Base-by-base conservation (phyloP, 179 eudicot species). In the Corrigiola litoralis region DNA sequence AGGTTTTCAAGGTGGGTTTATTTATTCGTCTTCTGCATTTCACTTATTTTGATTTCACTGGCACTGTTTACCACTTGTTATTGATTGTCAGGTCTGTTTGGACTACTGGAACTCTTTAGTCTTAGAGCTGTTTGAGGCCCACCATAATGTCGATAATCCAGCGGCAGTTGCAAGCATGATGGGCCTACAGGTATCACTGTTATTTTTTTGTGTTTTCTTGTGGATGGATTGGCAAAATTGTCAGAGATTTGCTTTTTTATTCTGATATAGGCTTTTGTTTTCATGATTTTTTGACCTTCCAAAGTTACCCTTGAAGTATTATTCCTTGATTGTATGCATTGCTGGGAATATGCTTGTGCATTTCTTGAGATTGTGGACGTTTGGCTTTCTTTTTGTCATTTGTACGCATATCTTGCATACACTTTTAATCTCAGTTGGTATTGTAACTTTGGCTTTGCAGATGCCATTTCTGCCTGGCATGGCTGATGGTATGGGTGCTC, bases 21-120 rank as follows among this genome's bases (percentile, higher is more conserved):
- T 14, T 31, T 27, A 27, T 11, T 41, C 9, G 27, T 18, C 12
- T 6, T 27, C 13, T 12, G n/a, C 38, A 4, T 2, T 44, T 61
- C 11, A 27, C 63, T 66, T 52, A 28, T 14, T 52, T 27, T 12
- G 13, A 7, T 21, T 14, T 16, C 14, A 17, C 46, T 28, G 25
- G 4, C 14, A 33, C 45, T n/a, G 13, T 32, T 1, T n/a, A 33
- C 27, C 25, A 47, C 42, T 23, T 67, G 16, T 48, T 48, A 25
- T 65, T 27, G 20, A 24, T 57, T 58, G 25, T 58, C 75, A 95
- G 99, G 97, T 95, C 69, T 95, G 99, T 85, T 73, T 95, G 87
- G 99, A 95, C 72, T 95, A 88, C 73, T 95, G 99, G 99, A 95
- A 95, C 55, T 82, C 96, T 34, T 63, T 88, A 48, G 95, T 95